Conservation (phyloP, 352 stramenopile genomes). For the Pythium sp. region DNA sequence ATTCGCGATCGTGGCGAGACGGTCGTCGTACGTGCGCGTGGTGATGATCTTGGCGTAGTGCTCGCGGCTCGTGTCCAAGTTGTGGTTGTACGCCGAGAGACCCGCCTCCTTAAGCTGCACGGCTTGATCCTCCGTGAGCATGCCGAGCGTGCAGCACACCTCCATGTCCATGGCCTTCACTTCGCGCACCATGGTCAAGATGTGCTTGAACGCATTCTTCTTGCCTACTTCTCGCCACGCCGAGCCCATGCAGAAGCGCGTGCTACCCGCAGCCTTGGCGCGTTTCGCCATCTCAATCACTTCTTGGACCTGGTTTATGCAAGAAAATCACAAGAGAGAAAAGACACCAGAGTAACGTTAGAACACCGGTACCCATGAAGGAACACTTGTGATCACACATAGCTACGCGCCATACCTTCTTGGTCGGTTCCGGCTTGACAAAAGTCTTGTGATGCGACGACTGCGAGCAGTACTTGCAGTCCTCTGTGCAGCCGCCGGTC, state of each 20-base stretch:
- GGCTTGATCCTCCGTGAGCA: conserved; percentile 96
- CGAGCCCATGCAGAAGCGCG: conserved; percentile 98
- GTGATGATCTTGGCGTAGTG: conserved; percentile 98
- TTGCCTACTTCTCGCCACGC: conserved; percentile 97
- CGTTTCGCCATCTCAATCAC: conserved; percentile 93
- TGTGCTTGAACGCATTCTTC: conserved; percentile 98
- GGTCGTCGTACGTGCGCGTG: conserved; percentile 96
- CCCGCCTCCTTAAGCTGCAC: conserved; percentile 97
- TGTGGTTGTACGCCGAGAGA: conserved; percentile 98
- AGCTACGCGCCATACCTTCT: conserved; percentile 66
- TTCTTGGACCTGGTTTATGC: conserved; percentile 77
- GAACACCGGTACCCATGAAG: not conserved
- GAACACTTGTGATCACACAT: conserved; percentile 9
- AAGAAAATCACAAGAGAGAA: not conserved
- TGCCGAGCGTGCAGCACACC: conserved; percentile 97
- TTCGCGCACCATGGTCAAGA: conserved; percentile 95
- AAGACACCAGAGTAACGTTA: not conserved
- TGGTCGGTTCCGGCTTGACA: conserved; percentile 96
- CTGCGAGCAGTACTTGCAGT: conserved; percentile 97
- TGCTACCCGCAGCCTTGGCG: conserved; percentile 95
- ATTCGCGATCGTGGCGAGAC: conserved; percentile 95
- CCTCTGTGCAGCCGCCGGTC: conserved; percentile 93
- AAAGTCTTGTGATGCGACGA: conserved; percentile 97
- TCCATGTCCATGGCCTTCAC: conserved; percentile 91
- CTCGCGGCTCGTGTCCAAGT: conserved; percentile 97